Conservation (phyloP, 2,329 filamentous ascomycete genomes). For the Neofusicoccum sp. region DNA sequence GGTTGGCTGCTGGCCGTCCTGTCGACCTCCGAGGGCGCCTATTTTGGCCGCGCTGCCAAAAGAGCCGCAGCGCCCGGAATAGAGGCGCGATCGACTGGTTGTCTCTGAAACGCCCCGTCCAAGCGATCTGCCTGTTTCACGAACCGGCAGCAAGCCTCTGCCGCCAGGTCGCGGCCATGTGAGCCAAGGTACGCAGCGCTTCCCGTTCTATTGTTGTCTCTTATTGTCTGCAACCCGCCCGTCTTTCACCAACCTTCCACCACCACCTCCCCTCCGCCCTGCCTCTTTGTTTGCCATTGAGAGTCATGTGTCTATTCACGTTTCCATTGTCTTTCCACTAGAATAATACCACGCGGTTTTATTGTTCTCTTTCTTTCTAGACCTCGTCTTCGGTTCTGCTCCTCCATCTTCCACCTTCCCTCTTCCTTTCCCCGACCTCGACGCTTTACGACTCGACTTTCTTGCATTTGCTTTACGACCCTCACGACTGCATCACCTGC, state of each 20-base stretch:
- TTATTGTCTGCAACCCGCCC: constrained; percentile 22
- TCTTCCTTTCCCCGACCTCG: constrained; percentile 2
- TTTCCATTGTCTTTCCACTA: constrained; percentile 26
- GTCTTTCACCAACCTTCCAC: constrained; percentile 16
- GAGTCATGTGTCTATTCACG: constrained; percentile 29
- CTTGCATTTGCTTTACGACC: constrained; percentile 11
- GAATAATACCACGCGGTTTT: constrained; percentile 11
- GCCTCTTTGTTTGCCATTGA: constrained; percentile 36
- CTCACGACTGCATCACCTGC: constrained; percentile 14
- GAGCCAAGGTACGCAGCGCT: constrained; percentile 38
- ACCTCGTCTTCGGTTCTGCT: background rate
- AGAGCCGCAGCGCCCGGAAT: constrained; percentile 38
- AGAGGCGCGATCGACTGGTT: constrained; percentile 44
- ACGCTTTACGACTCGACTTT: constrained; percentile 23
- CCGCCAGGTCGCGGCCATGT: constrained; percentile 35
- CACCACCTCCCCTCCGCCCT: background rate
- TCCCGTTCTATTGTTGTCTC: constrained; percentile 19
- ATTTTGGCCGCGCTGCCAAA: constrained; percentile 33
- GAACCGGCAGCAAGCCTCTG: constrained; percentile 34
- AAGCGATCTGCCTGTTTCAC: constrained; percentile 36
- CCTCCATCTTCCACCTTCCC: background rate
- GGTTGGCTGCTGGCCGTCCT: constrained; percentile 38
- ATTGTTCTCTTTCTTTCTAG: constrained; percentile 20
- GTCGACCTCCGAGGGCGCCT: constrained; percentile 37
- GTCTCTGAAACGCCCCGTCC: constrained; percentile 41